A percentile compares a stretch with the other conserved stretches of the same genome.
Evolutionary conservation across 225 moss, liverwort and hornwort species (phyloP).

Genomic region (Pseudisothecium myosuroides): DNA sequence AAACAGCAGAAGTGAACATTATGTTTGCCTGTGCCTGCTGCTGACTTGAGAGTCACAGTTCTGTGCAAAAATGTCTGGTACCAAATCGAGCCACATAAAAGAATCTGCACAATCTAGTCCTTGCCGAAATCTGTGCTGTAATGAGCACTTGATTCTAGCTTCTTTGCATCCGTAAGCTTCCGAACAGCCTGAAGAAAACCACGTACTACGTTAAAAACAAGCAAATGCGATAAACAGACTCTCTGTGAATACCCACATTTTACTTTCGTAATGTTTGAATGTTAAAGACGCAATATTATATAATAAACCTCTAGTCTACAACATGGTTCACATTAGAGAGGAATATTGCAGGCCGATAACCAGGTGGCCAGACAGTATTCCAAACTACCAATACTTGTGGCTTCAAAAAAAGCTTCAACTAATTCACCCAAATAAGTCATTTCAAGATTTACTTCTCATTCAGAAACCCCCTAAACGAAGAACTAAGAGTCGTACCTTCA

Average conservation of each 20-base stretch:
- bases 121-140: slow-evolving; percentile 95
- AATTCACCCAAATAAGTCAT: background rate
- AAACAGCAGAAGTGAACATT: background rate
- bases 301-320: background rate
- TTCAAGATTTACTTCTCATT: background rate
- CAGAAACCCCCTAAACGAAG: background rate
- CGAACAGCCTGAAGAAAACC: slow-evolving; percentile 69
- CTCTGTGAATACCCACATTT: background rate
- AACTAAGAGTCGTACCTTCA: slow-evolving; percentile 53
- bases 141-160: slow-evolving; percentile 95
- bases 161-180: slow-evolving; percentile 93
- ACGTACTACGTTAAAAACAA: background rate
- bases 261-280: background rate
- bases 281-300: background rate
- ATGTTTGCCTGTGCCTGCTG: background rate
- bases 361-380: background rate
- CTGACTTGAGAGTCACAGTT: background rate
- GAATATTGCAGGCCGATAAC: background rate
- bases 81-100: background rate
- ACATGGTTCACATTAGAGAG: background rate
- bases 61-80: slow-evolving; percentile 6
- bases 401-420: background rate
- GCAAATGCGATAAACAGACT: background rate
- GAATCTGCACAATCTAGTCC: slow-evolving; percentile 32
- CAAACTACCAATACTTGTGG: background rate